Evolutionary conservation across 257 asterid species (phyloP).

Genomic region (Misopates orontium): DNA sequence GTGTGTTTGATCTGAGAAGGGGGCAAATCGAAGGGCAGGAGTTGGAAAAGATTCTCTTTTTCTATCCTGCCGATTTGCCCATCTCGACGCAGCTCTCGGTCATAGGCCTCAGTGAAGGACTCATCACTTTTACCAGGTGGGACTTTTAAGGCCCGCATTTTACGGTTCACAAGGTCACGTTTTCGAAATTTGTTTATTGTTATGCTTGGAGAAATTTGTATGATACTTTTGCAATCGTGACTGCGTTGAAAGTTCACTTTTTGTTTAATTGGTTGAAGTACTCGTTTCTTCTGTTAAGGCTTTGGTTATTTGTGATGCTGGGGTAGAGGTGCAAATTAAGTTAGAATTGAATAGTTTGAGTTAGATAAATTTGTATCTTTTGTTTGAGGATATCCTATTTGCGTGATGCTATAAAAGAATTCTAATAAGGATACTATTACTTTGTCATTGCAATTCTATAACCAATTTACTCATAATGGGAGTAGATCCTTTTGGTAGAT

Average conservation of each 20-base stretch:
- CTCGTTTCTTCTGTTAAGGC: not conserved
- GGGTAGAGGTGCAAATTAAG: not conserved
- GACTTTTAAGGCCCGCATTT: not conserved
- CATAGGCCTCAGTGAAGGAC: constrained; percentile 91
- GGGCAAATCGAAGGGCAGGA: constrained; percentile 98
- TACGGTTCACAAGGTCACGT: not conserved
- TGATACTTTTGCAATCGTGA: not conserved
- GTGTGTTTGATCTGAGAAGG: constrained; percentile 92
- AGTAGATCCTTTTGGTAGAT: not conserved
- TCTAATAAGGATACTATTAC: not conserved
- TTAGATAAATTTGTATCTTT: not conserved
- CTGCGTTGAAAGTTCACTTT: not conserved
- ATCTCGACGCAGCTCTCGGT: constrained; percentile 79
- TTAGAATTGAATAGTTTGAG: not conserved
- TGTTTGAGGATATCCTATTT: not conserved
- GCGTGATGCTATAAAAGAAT: not conserved
- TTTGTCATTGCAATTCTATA: not conserved
- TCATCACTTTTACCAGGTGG: constrained; percentile 91
- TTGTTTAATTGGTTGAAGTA: not conserved
- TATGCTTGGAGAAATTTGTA: constrained; percentile 3
- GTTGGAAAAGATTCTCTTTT: constrained; percentile 89
- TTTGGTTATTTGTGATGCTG: not conserved
- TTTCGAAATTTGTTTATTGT: not conserved
- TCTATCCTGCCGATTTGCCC: constrained; percentile 82
- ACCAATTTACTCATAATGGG: not conserved